phyloP scores from a whole-genome alignment of 2,329 filamentous ascomycete species.

The Tolypocladium endophyticum region DNA sequence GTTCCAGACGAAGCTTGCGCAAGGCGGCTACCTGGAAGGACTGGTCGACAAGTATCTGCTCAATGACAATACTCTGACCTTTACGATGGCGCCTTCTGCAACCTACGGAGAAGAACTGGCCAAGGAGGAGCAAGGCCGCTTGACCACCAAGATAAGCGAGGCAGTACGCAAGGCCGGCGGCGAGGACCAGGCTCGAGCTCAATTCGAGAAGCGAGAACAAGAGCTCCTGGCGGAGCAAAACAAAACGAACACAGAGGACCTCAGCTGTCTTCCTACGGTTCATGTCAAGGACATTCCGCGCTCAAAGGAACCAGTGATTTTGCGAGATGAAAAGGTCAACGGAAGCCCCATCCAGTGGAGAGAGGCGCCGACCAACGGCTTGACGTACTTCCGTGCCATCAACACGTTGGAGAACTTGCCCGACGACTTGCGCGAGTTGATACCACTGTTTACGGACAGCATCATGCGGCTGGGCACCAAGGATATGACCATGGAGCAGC shows the following conservation, averaged over 20 bases:
- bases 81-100: slow-evolving; percentile 84
- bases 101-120: slow-evolving; percentile 65
- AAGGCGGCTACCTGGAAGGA: slow-evolving; percentile 72
- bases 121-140: slow-evolving; percentile 63
- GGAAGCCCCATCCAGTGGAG: slow-evolving; percentile 74
- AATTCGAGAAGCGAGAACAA: slow-evolving; percentile 68
- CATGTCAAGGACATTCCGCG: slow-evolving; percentile 83
- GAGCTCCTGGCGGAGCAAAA: slow-evolving; percentile 74
- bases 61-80: slow-evolving; percentile 76
- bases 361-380: slow-evolving; percentile 84
- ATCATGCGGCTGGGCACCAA: slow-evolving; percentile 91
- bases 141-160: slow-evolving; percentile 64
- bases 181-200: slow-evolving; percentile 58
- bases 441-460: slow-evolving; percentile 84
- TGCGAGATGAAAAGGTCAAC: slow-evolving; percentile 55
- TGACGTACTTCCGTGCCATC: slow-evolving; percentile 91
- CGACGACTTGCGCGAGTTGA: slow-evolving; percentile 70
- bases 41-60: slow-evolving; percentile 84
- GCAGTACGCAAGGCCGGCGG: slow-evolving; percentile 59
- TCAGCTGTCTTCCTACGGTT: slow-evolving; percentile 81
- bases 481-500: slow-evolving; percentile 79
- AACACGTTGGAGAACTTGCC: slow-evolving; percentile 71
- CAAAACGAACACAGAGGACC: slow-evolving; percentile 71
- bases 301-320: slow-evolving; percentile 48
- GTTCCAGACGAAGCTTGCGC: slow-evolving; percentile 67